phyloP scores from a whole-genome alignment of 163 green algal species.

The Chlorella variabilis region DNA sequence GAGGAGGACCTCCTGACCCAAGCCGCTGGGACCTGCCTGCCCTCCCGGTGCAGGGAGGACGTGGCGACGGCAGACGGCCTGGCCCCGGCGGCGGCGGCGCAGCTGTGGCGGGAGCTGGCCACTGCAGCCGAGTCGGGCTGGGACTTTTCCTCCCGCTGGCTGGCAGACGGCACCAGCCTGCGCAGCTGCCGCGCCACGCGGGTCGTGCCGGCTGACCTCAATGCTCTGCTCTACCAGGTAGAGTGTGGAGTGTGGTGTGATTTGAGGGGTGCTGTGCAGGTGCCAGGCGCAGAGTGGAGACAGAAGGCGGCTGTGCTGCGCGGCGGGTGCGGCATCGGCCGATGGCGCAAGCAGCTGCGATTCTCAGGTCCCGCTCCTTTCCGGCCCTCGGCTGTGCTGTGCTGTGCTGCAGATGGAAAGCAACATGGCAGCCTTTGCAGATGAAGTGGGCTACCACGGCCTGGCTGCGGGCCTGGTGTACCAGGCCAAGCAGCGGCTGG shows the following conservation, averaged over 20 bases:
- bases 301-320: no score
- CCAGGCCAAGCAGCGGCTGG: slow-evolving; percentile 2
- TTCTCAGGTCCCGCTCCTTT: no score
- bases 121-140: slow-evolving; percentile 91
- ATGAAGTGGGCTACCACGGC: slow-evolving; percentile 41
- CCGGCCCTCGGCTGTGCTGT: no score
- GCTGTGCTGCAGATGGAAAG: slow-evolving; percentile 74
- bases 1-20: no score
- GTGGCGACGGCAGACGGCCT: slow-evolving; percentile 41
- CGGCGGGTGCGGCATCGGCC: no score
- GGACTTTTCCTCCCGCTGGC: slow-evolving; percentile 96
- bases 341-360: no score
- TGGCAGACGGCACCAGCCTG: slow-evolving; percentile 58
- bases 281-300: no score
- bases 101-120: slow-evolving; percentile 83
- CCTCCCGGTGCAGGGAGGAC: slow-evolving; percentile 65
- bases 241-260: no score
- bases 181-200: slow-evolving; percentile 81
- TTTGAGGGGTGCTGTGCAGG: no score
- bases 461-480: slow-evolving; percentile 48
- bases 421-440: slow-evolving; percentile 78
- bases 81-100: not conserved
- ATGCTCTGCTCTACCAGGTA: slow-evolving; percentile 80
- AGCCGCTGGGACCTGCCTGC: no score
- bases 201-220: slow-evolving; percentile 94